These are phyloP conservation scores for Odontarrhena argentea DNA, from an alignment of 345 rosid species.

Conservation along the genomic window DNA sequence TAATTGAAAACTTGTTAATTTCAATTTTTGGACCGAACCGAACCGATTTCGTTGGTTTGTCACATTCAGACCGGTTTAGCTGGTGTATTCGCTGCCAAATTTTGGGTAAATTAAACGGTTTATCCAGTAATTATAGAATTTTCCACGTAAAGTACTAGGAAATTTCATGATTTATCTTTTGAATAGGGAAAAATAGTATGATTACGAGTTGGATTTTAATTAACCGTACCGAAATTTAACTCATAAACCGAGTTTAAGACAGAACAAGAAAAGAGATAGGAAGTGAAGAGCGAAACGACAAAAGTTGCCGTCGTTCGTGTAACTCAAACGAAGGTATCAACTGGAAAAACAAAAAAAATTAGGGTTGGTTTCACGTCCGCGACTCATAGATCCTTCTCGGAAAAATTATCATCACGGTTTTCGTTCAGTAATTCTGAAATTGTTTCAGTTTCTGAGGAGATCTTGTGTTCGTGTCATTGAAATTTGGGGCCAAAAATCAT, in stretches of 20 bases:
- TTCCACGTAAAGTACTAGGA: not conserved
- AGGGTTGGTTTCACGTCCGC: conserved; percentile 46
- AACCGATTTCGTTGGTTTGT: conserved; percentile 27
- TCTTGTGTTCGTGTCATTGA: conserved; percentile 11
- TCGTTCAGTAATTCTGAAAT: conserved; percentile 24
- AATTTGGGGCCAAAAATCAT: not conserved
- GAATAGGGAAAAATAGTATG: not conserved
- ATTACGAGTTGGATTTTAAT: not conserved
- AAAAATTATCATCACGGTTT: conserved; percentile 28
- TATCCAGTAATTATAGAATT: not conserved
- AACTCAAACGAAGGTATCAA: conserved; percentile 42
- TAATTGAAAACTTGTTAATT: conserved; percentile 16
- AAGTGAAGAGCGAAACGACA: conserved; percentile 29
- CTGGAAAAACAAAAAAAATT: conserved; percentile 34
- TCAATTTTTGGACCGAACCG: conserved; percentile 23
- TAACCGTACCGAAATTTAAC: not conserved
- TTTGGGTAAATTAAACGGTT: not conserved
- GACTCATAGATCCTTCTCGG: conserved; percentile 39
- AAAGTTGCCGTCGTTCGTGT: conserved; percentile 36
- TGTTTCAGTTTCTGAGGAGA: conserved; percentile 18
- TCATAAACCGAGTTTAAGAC: conserved; percentile 26
- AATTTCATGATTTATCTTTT: not conserved
- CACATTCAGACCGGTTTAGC: conserved; percentile 9
- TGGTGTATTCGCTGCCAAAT: conserved; percentile 2
- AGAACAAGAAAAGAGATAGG: conserved; percentile 32